Evolutionary conservation across 2,329 filamentous ascomycete species (phyloP).

Genomic region (Penicillium hordei): DNA sequence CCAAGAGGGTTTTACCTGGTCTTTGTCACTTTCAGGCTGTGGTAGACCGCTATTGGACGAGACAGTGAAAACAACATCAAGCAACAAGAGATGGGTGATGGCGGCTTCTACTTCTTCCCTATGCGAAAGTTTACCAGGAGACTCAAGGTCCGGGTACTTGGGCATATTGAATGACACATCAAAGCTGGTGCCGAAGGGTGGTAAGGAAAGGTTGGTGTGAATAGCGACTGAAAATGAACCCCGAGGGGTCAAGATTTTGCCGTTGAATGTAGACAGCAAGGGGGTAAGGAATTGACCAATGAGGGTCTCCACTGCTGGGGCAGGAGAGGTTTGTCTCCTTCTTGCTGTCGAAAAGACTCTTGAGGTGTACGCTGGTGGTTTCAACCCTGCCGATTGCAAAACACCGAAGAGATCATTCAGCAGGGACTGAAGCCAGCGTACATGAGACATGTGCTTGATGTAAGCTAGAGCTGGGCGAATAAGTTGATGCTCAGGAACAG

Average conservation of each 20-base stretch:
- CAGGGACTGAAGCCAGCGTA: constrained; percentile 36
- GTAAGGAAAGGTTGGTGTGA: constrained; percentile 35
- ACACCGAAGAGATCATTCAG: constrained; percentile 33
- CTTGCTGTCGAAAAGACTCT: constrained; percentile 29
- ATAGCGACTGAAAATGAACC: constrained; percentile 42
- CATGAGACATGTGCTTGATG: constrained; percentile 50
- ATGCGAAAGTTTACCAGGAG: constrained; percentile 35
- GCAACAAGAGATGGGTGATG: constrained; percentile 38
- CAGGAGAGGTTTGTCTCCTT: constrained; percentile 6
- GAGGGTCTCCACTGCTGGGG: constrained; percentile 40
- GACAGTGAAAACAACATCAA: constrained; percentile 40
- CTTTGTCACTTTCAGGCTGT: neutral
- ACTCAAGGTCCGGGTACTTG: constrained; percentile 31
- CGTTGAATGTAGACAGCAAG: constrained; percentile 45
- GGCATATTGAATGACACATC: constrained; percentile 38
- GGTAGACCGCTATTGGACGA: constrained; percentile 12
- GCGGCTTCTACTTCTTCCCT: constrained; percentile 37
- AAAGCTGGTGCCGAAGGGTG: constrained; percentile 41
- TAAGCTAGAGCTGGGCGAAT: constrained; percentile 59
- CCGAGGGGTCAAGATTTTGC: constrained; percentile 35
- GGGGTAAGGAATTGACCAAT: constrained; percentile 44
- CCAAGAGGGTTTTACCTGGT: constrained; percentile 22
- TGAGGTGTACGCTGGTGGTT: constrained; percentile 26
- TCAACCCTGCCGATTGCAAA: constrained; percentile 35
- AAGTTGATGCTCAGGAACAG: constrained; percentile 55